A percentile compares a stretch with the other conserved stretches of the same genome.
phyloP scores from a whole-genome alignment of 192 early-diverging fungal genomes.

The Coemansia sp. region DNA sequence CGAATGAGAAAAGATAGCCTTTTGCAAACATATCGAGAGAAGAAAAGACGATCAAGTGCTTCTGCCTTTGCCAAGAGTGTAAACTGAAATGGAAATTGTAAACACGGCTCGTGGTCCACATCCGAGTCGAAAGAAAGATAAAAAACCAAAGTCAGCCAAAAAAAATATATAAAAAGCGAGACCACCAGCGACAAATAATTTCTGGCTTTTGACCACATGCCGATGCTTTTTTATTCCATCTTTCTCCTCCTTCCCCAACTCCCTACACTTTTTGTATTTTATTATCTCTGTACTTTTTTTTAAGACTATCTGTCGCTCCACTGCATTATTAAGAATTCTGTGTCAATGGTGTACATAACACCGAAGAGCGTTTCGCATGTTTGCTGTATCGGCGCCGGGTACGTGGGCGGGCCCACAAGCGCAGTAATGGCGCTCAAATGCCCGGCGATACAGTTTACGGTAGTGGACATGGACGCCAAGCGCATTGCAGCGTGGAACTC shows the following conservation, averaged over 20 bases:
- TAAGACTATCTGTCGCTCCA: too few species aligned
- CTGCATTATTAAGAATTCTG: too few species aligned
- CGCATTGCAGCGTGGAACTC: constrained; percentile 94
- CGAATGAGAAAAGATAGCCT: not conserved
- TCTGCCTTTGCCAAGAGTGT: too few species aligned
- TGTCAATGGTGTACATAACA: constrained; percentile 7
- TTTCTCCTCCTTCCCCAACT: not conserved
- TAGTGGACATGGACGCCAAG: constrained; percentile 79
- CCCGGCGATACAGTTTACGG: constrained; percentile 85
- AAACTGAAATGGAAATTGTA: too few species aligned
- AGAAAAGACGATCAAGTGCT: not conserved
- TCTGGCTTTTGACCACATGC: too few species aligned
- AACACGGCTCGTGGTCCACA: too few species aligned
- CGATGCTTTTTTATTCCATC: too few species aligned
- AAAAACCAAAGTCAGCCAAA: too few species aligned
- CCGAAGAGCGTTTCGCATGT: constrained; percentile 60
- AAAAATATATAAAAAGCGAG: too few species aligned
- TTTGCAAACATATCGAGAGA: not conserved
- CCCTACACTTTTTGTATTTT: not conserved
- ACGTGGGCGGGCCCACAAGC: constrained; percentile 93
- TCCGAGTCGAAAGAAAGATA: too few species aligned
- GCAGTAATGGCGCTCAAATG: constrained; percentile 92
- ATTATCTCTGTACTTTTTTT: not conserved
- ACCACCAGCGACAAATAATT: too few species aligned
- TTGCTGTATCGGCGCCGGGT: constrained; percentile 95